A percentile compares a stretch with the other conserved stretches of the same genome.
These are phyloP conservation scores for Arthrobotrys sphaeroides DNA, from an alignment of 2,329 filamentous ascomycete species.

Conservation along the genomic window DNA sequence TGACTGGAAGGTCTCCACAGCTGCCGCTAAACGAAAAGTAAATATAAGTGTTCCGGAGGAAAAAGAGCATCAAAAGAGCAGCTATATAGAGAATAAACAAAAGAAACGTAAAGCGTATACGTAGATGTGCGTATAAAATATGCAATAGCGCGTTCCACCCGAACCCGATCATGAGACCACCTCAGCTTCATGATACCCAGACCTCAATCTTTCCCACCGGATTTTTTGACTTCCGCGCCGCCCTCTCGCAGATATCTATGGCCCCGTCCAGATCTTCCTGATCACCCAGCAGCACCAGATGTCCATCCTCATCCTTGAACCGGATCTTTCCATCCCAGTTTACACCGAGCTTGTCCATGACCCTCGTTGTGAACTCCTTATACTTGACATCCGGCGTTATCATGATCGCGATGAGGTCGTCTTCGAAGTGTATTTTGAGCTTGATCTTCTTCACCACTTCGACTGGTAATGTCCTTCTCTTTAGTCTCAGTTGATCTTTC, in stretches of 20 bases:
- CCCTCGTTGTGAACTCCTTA: slow-evolving; percentile 77
- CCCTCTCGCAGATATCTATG: slow-evolving; percentile 73
- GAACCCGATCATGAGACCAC: not conserved
- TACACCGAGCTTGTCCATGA: slow-evolving; percentile 89
- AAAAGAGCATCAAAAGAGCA: not conserved
- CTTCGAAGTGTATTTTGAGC: slow-evolving; percentile 83
- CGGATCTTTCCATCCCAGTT: slow-evolving; percentile 84
- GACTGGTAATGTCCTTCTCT: slow-evolving; percentile 55
- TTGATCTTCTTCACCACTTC: slow-evolving; percentile 69
- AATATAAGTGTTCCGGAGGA: not conserved
- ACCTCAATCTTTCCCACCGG: slow-evolving; percentile 97
- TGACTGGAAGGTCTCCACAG: too few species aligned
- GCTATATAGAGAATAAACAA: not conserved
- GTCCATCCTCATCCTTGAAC: slow-evolving; percentile 82
- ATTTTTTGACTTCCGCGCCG: slow-evolving; percentile 75
- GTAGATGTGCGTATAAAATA: not conserved
- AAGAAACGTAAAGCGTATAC: not conserved
- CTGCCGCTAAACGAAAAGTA: not conserved
- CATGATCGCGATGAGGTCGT: slow-evolving; percentile 93
- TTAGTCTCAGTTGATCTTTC: slow-evolving; percentile 62
- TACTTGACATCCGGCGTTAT: slow-evolving; percentile 77
- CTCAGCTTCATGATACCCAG: slow-evolving; percentile 18
- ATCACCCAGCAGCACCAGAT: slow-evolving; percentile 97
- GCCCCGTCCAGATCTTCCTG: slow-evolving; percentile 95
- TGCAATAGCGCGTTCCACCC: not conserved